Evolutionary conservation across 108 stramenopile genomes (phyloP).

Genomic region (Cyclotella kingstonii): DNA sequence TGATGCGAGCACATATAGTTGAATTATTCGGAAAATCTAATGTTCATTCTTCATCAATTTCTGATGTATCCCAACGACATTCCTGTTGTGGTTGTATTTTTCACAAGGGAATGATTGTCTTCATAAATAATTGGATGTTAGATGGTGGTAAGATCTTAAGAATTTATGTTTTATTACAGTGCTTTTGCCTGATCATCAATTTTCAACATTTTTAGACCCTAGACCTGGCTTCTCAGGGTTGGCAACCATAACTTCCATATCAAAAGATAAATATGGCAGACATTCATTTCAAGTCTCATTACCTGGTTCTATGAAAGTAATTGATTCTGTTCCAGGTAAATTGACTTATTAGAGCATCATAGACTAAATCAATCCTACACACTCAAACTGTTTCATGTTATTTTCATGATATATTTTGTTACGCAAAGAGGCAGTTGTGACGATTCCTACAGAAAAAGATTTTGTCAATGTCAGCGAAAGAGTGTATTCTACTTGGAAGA

Average conservation of each 20-base stretch:
- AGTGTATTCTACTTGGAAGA: conserved; percentile 13
- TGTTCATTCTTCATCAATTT: neutral
- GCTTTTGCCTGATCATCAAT: neutral
- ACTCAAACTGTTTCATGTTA: neutral
- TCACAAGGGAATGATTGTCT: conserved; percentile 26
- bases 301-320: conserved; percentile 2
- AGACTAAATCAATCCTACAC: neutral
- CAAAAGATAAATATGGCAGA: neutral
- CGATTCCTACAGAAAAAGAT: conserved; percentile 23
- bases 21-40: neutral
- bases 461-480: conserved; percentile 3
- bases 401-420: too few relatives aligned
- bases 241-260: neutral
- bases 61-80: neutral
- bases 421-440: conserved; percentile 26
- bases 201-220: neutral
- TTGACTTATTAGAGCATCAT: neutral
- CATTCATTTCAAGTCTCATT: neutral
- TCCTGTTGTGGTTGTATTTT: neutral
- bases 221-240: neutral
- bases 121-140: conserved; percentile 27
- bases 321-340: conserved; percentile 2
- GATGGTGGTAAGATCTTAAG: conserved; percentile 1
- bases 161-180: neutral
- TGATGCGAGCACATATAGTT: conserved; percentile 1